Percentiles rank a stretch among this genome's conserved stretches.
phyloP scores from a whole-genome alignment of 2,329 filamentous ascomycete genomes.

The Calonectria hawksworthii region DNA sequence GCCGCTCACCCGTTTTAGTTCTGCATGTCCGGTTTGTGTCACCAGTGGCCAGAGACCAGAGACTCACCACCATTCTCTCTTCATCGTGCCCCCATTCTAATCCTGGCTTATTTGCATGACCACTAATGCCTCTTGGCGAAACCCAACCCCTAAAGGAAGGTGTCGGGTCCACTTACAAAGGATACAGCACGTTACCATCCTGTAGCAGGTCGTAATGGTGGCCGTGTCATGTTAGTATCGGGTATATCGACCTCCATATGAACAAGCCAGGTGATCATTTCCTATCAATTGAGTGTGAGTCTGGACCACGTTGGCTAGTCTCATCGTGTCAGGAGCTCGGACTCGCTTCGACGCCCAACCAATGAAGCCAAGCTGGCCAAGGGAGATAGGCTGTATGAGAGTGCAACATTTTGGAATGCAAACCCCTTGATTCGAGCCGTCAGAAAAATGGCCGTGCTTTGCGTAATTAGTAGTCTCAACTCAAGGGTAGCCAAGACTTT shows the following conservation, averaged over 20 bases:
- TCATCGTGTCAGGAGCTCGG: neutral
- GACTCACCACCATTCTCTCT: neutral
- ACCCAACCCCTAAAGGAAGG: neutral
- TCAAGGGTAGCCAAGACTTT: neutral
- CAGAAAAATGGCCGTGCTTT: neutral
- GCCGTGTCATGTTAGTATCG: conserved; percentile 21
- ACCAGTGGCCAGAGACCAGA: neutral
- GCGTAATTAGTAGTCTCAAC: neutral
- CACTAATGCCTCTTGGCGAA: neutral
- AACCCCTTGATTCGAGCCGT: neutral
- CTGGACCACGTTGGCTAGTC: neutral
- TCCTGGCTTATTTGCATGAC: neutral
- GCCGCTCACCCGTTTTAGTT: conserved; percentile 15
- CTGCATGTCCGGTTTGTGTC: neutral
- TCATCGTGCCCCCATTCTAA: neutral
- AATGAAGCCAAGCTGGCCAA: neutral
- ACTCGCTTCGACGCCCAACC: neutral
- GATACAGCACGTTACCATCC: neutral
- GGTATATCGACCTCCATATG: neutral
- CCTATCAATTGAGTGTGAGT: neutral
- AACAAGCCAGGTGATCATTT: neutral
- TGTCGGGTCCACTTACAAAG: neutral
- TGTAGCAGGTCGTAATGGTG: neutral
- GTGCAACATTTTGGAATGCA: neutral
- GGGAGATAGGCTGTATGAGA: neutral